Conservation (phyloP, 1,284 basidiomycete genomes). For the Limonomyces culmigenus region DNA sequence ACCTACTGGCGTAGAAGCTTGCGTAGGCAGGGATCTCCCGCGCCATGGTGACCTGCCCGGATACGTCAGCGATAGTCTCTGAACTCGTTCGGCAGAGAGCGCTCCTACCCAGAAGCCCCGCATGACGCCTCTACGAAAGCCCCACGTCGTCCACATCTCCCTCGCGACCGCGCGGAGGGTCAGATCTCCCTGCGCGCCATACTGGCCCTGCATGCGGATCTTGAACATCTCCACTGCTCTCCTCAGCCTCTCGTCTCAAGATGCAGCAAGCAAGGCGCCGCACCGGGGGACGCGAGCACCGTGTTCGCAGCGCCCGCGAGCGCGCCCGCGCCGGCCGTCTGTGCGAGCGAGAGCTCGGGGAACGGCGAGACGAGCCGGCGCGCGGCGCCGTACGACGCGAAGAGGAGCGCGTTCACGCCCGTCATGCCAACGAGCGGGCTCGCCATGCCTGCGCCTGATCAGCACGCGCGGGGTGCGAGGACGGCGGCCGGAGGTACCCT, state of each 20-base stretch:
- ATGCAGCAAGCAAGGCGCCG: no score
- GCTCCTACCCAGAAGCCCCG: conserved; percentile 77
- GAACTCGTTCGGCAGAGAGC: not conserved
- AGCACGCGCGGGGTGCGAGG: conserved; percentile 1
- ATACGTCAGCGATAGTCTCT: conserved; percentile 1
- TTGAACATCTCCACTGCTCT: conserved; percentile 75
- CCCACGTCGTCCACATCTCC: conserved; percentile 79
- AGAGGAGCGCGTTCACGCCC: conserved; percentile 90
- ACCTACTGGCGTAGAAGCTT: conserved; percentile 31
- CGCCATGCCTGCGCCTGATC: conserved; percentile 44
- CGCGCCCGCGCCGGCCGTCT: conserved; percentile 74
- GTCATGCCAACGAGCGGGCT: conserved; percentile 90
- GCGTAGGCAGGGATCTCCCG: conserved; percentile 94
- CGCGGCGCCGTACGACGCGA: conserved; percentile 75
- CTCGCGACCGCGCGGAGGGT: conserved; percentile 49
- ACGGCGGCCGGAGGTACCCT: no score
- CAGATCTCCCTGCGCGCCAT: conserved; percentile 63
- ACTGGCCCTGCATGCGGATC: conserved; percentile 96
- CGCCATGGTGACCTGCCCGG: conserved; percentile 65
- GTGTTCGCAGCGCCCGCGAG: conserved; percentile 88
- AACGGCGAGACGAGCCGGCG: conserved; percentile 79
- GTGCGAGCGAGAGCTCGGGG: conserved; percentile 60
- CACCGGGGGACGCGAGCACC: conserved; percentile 76
- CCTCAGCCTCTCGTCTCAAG: not conserved
- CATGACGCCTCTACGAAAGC: conserved; percentile 82